These are phyloP conservation scores for Aspergillus panamensis DNA, from an alignment of 495 filamentous ascomycete species.

Conservation along the genomic window DNA sequence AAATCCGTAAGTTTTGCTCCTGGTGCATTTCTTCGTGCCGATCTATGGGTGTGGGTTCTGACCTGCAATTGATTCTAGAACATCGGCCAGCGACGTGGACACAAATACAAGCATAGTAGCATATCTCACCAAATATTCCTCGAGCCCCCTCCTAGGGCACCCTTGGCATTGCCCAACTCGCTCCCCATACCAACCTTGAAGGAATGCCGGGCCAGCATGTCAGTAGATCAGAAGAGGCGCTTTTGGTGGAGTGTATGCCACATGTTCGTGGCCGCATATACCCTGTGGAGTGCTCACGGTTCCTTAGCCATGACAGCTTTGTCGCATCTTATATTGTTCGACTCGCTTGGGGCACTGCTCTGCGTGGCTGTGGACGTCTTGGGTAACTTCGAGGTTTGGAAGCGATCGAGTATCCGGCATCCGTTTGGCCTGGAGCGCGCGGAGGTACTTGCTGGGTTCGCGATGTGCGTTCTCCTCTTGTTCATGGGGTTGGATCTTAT, in stretches of 20 bases:
- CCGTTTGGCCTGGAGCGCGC: slow-evolving; percentile 90
- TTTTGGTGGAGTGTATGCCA: slow-evolving; percentile 90
- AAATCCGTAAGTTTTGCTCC: slow-evolving; percentile 64
- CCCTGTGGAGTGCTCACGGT: slow-evolving; percentile 78
- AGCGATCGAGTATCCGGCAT: slow-evolving; percentile 83
- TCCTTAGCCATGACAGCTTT: slow-evolving; percentile 91
- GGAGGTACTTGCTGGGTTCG: slow-evolving; percentile 94
- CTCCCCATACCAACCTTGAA: slow-evolving; percentile 87
- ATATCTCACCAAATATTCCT: slow-evolving; percentile 97
- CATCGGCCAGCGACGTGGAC: slow-evolving; percentile 87
- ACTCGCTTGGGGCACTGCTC: slow-evolving; percentile 87
- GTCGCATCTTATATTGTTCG: slow-evolving; percentile 90
- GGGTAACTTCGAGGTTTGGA: slow-evolving; percentile 97
- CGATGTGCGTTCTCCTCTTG: slow-evolving; percentile 87
- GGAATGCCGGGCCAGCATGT: slow-evolving; percentile 83
- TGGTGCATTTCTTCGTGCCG: background rate
- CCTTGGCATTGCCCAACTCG: slow-evolving; percentile 85
- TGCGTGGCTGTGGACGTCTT: slow-evolving; percentile 91
- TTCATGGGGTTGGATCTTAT: slow-evolving; percentile 97
- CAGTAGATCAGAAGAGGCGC: slow-evolving; percentile 75
- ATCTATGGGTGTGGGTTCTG: slow-evolving; percentile 8
- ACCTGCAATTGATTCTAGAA: slow-evolving; percentile 43
- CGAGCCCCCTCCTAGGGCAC: slow-evolving; percentile 83
- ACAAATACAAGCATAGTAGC: slow-evolving; percentile 97
- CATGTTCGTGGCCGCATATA: slow-evolving; percentile 71